Conservation (phyloP, 345 rosid genomes). For the Populus pruinosa region DNA sequence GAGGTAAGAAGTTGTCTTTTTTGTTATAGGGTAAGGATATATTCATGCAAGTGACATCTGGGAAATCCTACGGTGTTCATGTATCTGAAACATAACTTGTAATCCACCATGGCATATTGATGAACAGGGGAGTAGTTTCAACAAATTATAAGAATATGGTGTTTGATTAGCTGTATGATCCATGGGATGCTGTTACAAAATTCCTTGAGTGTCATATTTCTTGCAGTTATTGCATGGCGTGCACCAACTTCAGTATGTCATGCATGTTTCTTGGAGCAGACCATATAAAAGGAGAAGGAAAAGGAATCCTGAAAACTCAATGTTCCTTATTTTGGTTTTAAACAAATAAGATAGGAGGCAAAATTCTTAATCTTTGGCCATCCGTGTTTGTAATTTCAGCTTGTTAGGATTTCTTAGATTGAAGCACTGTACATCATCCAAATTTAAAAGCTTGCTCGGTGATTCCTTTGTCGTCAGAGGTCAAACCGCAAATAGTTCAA, state of each 20-base stretch:
- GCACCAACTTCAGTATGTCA: not conserved
- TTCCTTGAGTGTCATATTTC: not conserved
- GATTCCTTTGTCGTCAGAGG: too few species aligned
- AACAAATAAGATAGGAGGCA: too few species aligned
- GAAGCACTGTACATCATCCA: too few species aligned
- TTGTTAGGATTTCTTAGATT: too few species aligned
- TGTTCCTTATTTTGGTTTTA: too few species aligned
- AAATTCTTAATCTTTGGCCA: too few species aligned
- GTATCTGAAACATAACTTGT: not conserved
- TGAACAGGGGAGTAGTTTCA: not conserved
- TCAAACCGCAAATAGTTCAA: too few species aligned
- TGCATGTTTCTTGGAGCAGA: not conserved
- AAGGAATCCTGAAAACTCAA: too few species aligned
- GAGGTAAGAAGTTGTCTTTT: constrained; percentile 48
- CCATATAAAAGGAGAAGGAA: not conserved
- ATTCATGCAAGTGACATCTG: not conserved
- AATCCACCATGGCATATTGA: not conserved
- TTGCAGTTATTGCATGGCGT: not conserved
- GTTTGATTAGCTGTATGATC: not conserved
- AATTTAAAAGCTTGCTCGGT: too few species aligned
- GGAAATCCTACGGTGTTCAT: not conserved
- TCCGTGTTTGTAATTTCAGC: too few species aligned
- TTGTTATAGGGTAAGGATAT: not conserved
- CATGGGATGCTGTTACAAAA: not conserved
- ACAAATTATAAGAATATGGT: not conserved